Base-by-base conservation (phyloP, 495 filamentous ascomycete species). In the Aspergillus leporis region DNA sequence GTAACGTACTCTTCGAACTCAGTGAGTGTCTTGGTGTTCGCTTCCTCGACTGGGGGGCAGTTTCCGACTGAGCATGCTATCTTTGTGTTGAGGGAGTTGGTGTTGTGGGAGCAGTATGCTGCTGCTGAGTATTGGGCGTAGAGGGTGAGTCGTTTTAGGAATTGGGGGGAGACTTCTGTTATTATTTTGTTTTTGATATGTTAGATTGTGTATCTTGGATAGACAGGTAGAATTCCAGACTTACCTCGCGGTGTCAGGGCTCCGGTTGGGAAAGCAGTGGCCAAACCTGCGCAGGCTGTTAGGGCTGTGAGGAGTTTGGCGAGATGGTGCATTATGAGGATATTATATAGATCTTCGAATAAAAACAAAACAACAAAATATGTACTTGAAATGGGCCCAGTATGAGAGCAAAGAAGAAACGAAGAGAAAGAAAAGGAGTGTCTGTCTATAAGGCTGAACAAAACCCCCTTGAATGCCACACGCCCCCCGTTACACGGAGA, bases 101-200 rank as follows among this genome's bases (percentile, higher is more conserved):
- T 45, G 54, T 86, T 78, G 41, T 56, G 75, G 36, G 82, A 76
- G 70, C 90, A 94, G 69, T 90, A 91, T 5, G 85, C 74, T 0
- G 90, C 87, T 0, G 79, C 87, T 1, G 89, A 76, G 69, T 87
- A 93, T 66, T 93, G 83, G 16, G 86, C 81, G 66, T 81, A 90
- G 60, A 91, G 74, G 4, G 78, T 71, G 47, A 93, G 73, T 41
- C 81, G 74, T 22, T 67, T 49, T 9, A 73, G 48, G 23, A 66
- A 62, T 25, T 58, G 51, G 9, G 66, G 40, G 3, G 73, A 70
- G 50, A 78, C 70, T 58, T 68, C 74, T 75, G 30, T 7, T 12
- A n/a, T 56, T 12, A 13, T 54, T 62, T 30, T 61, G 56, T 22
- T 46, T 14, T 55, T 31, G 36, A 22, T 13, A 1, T 19, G 31